These are phyloP conservation scores for Blastobotrys americana DNA, from an alignment of 805 yeast species.

Conservation along the genomic window DNA sequence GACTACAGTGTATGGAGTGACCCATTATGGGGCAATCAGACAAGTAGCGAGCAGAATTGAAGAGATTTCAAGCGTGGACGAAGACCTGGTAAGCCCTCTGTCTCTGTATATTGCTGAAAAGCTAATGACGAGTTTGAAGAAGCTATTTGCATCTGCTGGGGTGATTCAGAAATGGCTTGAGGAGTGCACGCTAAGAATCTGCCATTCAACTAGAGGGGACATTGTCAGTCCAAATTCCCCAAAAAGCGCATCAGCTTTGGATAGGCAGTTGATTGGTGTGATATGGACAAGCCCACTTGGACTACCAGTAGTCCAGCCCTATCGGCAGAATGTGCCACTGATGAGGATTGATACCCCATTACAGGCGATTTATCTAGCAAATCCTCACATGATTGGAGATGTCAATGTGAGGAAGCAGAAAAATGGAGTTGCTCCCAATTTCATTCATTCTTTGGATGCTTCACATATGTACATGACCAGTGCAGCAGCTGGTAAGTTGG, in stretches of 20 bases:
- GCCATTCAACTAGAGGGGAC: slow-evolving; percentile 67
- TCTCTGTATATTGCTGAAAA: slow-evolving; percentile 64
- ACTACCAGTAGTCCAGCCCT: slow-evolving; percentile 94
- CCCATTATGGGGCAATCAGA: slow-evolving; percentile 84
- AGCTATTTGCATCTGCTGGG: slow-evolving; percentile 85
- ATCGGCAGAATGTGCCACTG: slow-evolving; percentile 56
- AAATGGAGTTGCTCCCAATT: slow-evolving; percentile 92
- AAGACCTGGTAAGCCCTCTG: background rate
- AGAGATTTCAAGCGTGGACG: background rate
- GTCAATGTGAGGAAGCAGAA: slow-evolving; percentile 84
- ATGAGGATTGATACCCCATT: slow-evolving; percentile 61
- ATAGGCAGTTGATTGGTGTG: slow-evolving; percentile 58
- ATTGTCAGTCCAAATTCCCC: slow-evolving; percentile 42
- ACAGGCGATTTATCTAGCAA: slow-evolving; percentile 77
- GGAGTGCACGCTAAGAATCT: slow-evolving; percentile 68
- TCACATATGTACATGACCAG: slow-evolving; percentile 93
- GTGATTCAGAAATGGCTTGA: slow-evolving; percentile 93
- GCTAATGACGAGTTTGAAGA: slow-evolving; percentile 76
- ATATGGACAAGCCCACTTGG: slow-evolving; percentile 97
- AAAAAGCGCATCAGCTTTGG: slow-evolving; percentile 3
- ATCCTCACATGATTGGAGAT: slow-evolving; percentile 73
- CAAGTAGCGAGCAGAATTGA: slow-evolving; percentile 76
- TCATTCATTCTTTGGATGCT: slow-evolving; percentile 90
- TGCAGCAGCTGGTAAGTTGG: slow-evolving; percentile 34
- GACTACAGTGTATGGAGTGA: slow-evolving; percentile 98